phyloP scores from a whole-genome alignment of 306 rosid species.

The Cucurbita moschata region DNA sequence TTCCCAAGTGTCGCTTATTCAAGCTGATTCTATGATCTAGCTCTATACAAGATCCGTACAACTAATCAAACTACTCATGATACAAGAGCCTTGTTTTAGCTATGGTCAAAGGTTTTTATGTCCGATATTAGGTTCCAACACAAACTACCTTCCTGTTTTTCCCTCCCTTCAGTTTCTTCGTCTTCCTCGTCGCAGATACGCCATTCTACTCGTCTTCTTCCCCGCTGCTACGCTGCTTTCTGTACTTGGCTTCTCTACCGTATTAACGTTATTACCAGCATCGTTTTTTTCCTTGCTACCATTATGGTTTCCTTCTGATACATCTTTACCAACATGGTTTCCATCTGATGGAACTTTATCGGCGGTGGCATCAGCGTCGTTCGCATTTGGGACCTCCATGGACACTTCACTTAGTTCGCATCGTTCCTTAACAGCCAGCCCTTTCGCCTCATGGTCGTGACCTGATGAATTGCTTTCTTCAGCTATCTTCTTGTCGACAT shows the following conservation, averaged over 20 bases:
- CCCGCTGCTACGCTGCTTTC: neutral
- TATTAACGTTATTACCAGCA: neutral
- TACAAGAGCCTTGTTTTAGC: neutral
- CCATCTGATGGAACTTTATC: neutral
- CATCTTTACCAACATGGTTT: neutral
- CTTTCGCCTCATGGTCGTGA: slow-evolving; percentile 20
- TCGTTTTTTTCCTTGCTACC: neutral
- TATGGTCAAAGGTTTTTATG: neutral
- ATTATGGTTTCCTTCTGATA: neutral
- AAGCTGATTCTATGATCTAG: slow-evolving; percentile 5
- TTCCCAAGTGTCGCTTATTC: neutral
- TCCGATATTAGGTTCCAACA: neutral
- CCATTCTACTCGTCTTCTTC: neutral
- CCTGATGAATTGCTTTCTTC: slow-evolving; percentile 18
- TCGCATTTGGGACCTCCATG: slow-evolving; percentile 31
- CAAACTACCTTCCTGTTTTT: neutral
- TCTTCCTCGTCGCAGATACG: neutral
- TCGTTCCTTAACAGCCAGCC: slow-evolving; percentile 15
- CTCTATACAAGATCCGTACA: slow-evolving; percentile 3
- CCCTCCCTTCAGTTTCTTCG: neutral
- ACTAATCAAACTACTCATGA: neutral
- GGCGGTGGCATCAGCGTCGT: neutral
- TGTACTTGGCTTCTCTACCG: neutral
- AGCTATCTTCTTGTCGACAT: neutral
- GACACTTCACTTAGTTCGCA: slow-evolving; percentile 33